phyloP scores from a whole-genome alignment of 1,139 yeast species.

The Pichia sp. region DNA sequence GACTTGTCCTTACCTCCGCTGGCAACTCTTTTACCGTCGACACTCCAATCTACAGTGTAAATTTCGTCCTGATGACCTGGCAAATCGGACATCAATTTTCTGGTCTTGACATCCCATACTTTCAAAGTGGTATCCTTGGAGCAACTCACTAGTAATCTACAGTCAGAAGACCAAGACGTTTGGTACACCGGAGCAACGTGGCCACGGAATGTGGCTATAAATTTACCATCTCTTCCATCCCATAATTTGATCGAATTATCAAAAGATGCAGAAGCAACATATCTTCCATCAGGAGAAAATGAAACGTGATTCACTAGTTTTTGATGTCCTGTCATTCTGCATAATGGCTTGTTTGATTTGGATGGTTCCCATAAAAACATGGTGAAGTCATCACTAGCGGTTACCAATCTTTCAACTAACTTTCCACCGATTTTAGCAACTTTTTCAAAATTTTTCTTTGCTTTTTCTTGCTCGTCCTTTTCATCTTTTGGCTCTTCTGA shows the following conservation, averaged over 20 bases:
- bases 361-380: constrained; percentile 97
- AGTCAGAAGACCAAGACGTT: constrained; percentile 97
- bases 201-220: constrained; percentile 85
- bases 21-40: constrained; percentile 87
- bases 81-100: constrained; percentile 81
- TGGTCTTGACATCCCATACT: constrained; percentile 91
- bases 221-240: constrained; percentile 94
- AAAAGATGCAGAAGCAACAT: constrained; percentile 87
- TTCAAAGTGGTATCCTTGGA: constrained; percentile 95
- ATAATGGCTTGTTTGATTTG: constrained; percentile 72
- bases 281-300: constrained; percentile 93
- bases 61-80: constrained; percentile 98
- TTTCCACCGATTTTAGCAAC: constrained; percentile 70
- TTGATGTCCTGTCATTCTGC: constrained; percentile 97
- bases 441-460: constrained; percentile 67
- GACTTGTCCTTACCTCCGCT: constrained; percentile 97
- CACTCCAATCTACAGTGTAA: constrained; percentile 97
- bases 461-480: constrained; percentile 56
- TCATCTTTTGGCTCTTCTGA: constrained; percentile 46
- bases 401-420: constrained; percentile 75
- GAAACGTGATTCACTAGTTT: constrained; percentile 93
- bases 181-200: constrained; percentile 98
- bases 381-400: constrained; percentile 96
- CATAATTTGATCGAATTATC: constrained; percentile 92
- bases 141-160: constrained; percentile 83